phyloP scores from a whole-genome alignment of 2,329 filamentous ascomycete species.

The Talaromyces sp. region DNA sequence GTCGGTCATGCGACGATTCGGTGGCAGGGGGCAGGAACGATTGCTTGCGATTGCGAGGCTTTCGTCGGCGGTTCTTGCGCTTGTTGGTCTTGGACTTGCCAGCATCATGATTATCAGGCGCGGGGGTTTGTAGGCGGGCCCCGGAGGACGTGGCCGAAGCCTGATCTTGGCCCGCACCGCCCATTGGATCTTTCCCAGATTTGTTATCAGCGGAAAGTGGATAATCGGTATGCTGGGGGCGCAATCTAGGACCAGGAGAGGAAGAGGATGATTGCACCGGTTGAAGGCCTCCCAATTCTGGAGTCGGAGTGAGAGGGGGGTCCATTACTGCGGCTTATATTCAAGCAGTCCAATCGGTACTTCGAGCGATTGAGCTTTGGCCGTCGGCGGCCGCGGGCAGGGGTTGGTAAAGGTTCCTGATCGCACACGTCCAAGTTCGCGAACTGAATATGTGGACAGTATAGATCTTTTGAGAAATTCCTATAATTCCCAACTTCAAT shows the following conservation, averaged over 20 bases:
- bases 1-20: conserved; percentile 54
- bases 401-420: background rate
- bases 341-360: background rate
- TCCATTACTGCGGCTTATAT: conserved; percentile 2
- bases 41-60: conserved; percentile 77
- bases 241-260: conserved; percentile 15
- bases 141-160: conserved; percentile 19
- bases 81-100: conserved; percentile 31
- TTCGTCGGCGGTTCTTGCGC: conserved; percentile 71
- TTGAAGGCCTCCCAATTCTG: conserved; percentile 9
- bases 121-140: conserved; percentile 25
- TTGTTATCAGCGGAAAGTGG: conserved; percentile 23
- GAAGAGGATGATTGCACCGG: conserved; percentile 12
- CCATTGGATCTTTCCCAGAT: conserved; percentile 24
- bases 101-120: conserved; percentile 18
- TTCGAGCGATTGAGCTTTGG: background rate
- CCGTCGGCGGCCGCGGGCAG: background rate
- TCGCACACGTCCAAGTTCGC: background rate
- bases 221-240: conserved; percentile 19
- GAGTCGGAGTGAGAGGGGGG: conserved; percentile 7
- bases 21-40: conserved; percentile 69
- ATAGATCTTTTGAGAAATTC: background rate
- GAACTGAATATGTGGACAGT: background rate
- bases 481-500: no score
- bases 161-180: conserved; percentile 14